Conservation (phyloP, 306 rosid genomes). For the Vicia villosa region DNA sequence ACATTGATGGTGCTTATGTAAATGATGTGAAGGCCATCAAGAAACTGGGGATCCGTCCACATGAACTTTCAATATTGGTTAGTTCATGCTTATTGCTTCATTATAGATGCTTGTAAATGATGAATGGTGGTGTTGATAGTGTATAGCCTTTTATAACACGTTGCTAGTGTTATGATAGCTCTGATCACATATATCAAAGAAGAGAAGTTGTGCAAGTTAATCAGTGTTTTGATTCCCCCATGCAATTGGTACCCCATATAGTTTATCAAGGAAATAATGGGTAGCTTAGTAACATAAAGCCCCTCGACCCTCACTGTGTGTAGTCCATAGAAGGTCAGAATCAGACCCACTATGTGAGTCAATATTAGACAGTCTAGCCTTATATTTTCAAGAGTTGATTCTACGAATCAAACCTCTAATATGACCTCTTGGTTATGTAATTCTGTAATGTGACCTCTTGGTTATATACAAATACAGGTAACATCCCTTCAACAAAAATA, state of each 20-base stretch:
- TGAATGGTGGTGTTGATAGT: slow-evolving; percentile 20
- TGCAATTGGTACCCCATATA: neutral
- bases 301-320: neutral
- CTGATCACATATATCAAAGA: slow-evolving; percentile 21
- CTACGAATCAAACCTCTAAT: slow-evolving; percentile 12
- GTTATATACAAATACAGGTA: neutral
- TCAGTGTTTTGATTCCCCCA: slow-evolving; percentile 21
- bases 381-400: slow-evolving; percentile 24
- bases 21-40: slow-evolving; percentile 69
- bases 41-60: slow-evolving; percentile 70
- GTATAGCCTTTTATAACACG: slow-evolving; percentile 2
- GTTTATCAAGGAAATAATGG: slow-evolving; percentile 26
- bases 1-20: slow-evolving; percentile 81
- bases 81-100: slow-evolving; percentile 44
- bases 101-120: slow-evolving; percentile 13
- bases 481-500: slow-evolving; percentile 17
- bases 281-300: neutral
- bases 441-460: slow-evolving; percentile 23
- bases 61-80: slow-evolving; percentile 85
- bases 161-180: slow-evolving; percentile 14
- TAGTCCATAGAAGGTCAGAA: neutral
- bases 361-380: slow-evolving; percentile 3
- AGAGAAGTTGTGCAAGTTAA: slow-evolving; percentile 13
- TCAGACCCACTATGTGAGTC: slow-evolving; percentile 4
- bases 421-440: slow-evolving; percentile 22